A percentile compares a stretch with the other conserved stretches of the same genome.
These are phyloP conservation scores for Xanthoparmelia taractica DNA, from an alignment of 495 filamentous ascomycete genomes.

Conservation along the genomic window DNA sequence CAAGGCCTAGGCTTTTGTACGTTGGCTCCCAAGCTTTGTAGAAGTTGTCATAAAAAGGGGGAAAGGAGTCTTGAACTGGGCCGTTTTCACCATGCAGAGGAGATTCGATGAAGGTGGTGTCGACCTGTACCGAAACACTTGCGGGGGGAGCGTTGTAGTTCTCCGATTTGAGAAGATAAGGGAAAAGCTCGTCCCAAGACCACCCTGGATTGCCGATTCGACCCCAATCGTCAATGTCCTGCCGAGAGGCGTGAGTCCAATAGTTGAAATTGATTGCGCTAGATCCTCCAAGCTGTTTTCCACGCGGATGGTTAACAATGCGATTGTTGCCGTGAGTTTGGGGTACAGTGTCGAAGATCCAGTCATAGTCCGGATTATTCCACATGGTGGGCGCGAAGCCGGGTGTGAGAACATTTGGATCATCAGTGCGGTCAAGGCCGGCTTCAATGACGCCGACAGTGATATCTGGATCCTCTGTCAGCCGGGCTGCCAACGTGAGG, in stretches of 20 bases:
- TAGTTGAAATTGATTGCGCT: conserved; percentile 49
- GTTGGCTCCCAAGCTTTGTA: conserved; percentile 26
- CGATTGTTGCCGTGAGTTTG: conserved; percentile 32
- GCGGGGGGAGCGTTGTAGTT: conserved; percentile 18
- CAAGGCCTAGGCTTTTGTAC: conserved; percentile 28
- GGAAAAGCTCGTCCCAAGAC: conserved; percentile 43
- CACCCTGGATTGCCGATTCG: conserved; percentile 46
- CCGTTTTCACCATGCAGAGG: conserved; percentile 21
- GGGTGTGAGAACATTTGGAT: conserved; percentile 36
- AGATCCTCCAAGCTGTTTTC: conserved; percentile 43
- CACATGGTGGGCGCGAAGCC: conserved; percentile 38
- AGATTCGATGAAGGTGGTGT: conserved; percentile 20
- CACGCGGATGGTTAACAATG: conserved; percentile 22
- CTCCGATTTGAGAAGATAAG: conserved; percentile 34
- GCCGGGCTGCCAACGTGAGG: conserved; percentile 35
- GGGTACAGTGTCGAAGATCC: conserved; percentile 43
- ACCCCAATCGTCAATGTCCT: conserved; percentile 46
- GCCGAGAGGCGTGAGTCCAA: conserved; percentile 38
- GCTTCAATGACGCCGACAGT: conserved; percentile 49
- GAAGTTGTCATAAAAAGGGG: conserved; percentile 24
- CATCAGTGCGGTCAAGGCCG: conserved; percentile 37
- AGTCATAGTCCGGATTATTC: conserved; percentile 43
- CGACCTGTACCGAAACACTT: conserved; percentile 10
- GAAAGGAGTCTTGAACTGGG: conserved; percentile 26
- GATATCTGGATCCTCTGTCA: conserved; percentile 41